Evolutionary conservation across 768 basidiomycete genomes (phyloP).

Genomic region (Inosperma sp.): DNA sequence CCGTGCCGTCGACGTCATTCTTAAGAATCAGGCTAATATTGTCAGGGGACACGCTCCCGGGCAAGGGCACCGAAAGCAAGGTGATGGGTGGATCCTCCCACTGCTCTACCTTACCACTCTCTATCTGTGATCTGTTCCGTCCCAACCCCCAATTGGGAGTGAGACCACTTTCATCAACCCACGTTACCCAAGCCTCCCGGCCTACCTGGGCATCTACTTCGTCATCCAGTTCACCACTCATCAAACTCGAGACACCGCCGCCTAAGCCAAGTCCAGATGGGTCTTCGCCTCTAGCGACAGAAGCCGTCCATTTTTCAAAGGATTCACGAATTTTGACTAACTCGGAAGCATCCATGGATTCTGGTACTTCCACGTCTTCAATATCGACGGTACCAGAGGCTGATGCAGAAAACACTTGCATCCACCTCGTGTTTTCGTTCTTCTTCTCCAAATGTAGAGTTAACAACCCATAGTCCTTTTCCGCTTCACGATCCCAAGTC

Average conservation of each 20-base stretch:
- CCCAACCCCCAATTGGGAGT: constrained; percentile 37
- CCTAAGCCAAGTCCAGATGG: constrained; percentile 61
- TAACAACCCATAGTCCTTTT: constrained; percentile 62
- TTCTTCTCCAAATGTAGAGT: constrained; percentile 85
- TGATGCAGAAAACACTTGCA: constrained; percentile 69
- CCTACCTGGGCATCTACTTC: constrained; percentile 81
- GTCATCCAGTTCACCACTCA: constrained; percentile 87
- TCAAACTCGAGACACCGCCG: constrained; percentile 70
- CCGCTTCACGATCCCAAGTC: constrained; percentile 85
- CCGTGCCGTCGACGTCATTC: constrained; percentile 66
- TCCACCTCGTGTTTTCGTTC: constrained; percentile 81
- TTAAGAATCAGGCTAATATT: constrained; percentile 56
- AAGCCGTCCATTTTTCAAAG: constrained; percentile 80
- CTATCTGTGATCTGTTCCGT: neutral
- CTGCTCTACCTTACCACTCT: constrained; percentile 14
- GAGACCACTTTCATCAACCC: constrained; percentile 53
- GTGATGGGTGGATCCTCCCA: constrained; percentile 37
- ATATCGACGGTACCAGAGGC: constrained; percentile 26
- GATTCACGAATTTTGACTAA: constrained; percentile 73
- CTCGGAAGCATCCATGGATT: constrained; percentile 84
- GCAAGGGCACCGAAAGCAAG: constrained; percentile 69
- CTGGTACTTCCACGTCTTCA: constrained; percentile 64
- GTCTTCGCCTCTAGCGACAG: constrained; percentile 55
- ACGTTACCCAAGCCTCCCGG: constrained; percentile 56
- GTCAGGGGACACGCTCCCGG: constrained; percentile 36